These are phyloP conservation scores for Fomitiporia mediterranea DNA, from an alignment of 1,284 basidiomycete genomes.

Conservation along the genomic window DNA sequence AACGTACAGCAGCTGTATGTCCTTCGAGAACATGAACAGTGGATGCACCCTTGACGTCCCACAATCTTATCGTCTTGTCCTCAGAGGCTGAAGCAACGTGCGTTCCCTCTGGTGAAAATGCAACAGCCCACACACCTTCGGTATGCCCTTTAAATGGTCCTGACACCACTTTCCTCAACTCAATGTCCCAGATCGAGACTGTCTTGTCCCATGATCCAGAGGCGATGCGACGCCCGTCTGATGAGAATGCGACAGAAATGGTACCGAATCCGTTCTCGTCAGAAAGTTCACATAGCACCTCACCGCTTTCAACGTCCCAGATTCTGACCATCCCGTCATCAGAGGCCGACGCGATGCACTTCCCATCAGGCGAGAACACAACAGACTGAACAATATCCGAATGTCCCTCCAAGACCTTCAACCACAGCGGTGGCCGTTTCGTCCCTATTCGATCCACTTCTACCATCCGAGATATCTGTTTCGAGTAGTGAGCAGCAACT, in stretches of 20 bases:
- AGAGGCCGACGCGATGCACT: background rate
- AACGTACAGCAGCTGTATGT: background rate
- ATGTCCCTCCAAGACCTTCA: background rate
- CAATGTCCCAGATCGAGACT: background rate
- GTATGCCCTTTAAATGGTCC: background rate
- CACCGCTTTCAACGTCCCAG: background rate
- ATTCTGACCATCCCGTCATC: background rate
- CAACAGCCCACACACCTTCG: background rate
- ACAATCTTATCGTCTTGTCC: background rate
- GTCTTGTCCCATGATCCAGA: background rate
- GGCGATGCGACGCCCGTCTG: background rate
- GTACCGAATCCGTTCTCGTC: background rate
- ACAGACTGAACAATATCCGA: background rate
- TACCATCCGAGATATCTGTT: background rate
- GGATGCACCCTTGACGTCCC: background rate
- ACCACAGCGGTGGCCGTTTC: background rate
- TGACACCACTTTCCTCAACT: background rate
- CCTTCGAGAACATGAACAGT: background rate
- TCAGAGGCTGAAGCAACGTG: too few relatives aligned
- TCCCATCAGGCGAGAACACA: background rate
- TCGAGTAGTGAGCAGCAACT: background rate
- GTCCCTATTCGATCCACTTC: background rate
- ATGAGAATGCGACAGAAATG: background rate
- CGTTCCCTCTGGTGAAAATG: background rate
- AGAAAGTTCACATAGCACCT: background rate